Percentiles rank a stretch among this genome's conserved stretches.
phyloP scores from a whole-genome alignment of 1,284 basidiomycete species.

The Irpex lacteus region DNA sequence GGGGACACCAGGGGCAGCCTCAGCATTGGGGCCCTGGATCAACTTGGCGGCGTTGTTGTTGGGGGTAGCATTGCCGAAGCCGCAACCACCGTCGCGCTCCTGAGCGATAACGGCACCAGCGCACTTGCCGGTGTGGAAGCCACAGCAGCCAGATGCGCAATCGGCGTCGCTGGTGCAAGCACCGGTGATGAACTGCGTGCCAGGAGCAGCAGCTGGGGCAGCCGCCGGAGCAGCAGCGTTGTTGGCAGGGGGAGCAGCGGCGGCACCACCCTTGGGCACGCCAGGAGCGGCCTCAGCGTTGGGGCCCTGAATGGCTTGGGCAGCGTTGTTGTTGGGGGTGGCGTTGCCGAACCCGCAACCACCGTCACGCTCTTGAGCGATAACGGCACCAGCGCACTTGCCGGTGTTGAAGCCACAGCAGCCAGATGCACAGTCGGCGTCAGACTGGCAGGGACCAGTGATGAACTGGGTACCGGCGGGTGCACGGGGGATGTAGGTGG shows the following conservation, averaged over 20 bases:
- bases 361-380: constrained; percentile 3
- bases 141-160: background rate
- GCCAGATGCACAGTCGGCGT: constrained; percentile 1
- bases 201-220: background rate
- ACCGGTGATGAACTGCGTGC: constrained; percentile 1
- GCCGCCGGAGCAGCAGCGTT: background rate
- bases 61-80: constrained; percentile 1
- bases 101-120: background rate
- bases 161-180: background rate
- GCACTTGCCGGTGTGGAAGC: background rate
- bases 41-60: constrained; percentile 1
- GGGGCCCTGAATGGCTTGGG: constrained; percentile 1
- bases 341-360: constrained; percentile 1
- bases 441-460: background rate
- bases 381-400: background rate
- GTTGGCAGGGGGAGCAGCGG: background rate
- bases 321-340: constrained; percentile 1
- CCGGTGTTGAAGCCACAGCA: background rate
- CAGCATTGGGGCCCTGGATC: background rate
- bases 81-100: background rate
- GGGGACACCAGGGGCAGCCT: background rate
- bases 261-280: background rate
- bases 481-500: background rate
- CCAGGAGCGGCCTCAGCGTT: constrained; percentile 1
- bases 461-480: constrained; percentile 1